phyloP scores from a whole-genome alignment of 2,329 filamentous ascomycete genomes.

The Hymenoscyphus linearis region DNA sequence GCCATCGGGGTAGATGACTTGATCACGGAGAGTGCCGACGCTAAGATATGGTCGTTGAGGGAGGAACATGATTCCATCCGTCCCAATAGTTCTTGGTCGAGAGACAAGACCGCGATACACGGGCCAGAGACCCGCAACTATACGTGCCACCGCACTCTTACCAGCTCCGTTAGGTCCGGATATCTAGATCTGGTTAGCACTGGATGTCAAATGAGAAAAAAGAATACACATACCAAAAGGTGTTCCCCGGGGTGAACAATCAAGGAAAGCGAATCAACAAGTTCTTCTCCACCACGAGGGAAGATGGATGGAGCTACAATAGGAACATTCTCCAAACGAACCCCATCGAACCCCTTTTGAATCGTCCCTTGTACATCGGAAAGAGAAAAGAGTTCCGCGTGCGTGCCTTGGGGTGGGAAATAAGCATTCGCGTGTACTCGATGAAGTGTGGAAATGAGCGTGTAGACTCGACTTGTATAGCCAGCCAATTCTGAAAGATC shows the following conservation, averaged over 20 bases:
- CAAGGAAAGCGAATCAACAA: slow-evolving; percentile 83
- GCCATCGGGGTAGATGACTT: slow-evolving; percentile 96
- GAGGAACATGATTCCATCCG: slow-evolving; percentile 97
- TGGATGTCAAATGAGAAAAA: neutral
- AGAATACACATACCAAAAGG: slow-evolving; percentile 52
- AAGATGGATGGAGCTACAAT: slow-evolving; percentile 84
- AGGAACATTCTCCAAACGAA: slow-evolving; percentile 88
- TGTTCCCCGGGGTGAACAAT: slow-evolving; percentile 89
- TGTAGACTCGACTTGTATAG: slow-evolving; percentile 94
- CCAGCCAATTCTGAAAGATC: slow-evolving; percentile 93
- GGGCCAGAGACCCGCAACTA: slow-evolving; percentile 91
- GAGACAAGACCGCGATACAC: slow-evolving; percentile 91
- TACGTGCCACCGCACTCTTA: slow-evolving; percentile 81
- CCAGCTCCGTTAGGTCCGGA: slow-evolving; percentile 93
- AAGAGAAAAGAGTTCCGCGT: slow-evolving; percentile 79
- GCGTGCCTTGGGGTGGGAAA: slow-evolving; percentile 58
- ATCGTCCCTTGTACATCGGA: slow-evolving; percentile 90
- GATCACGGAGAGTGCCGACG: slow-evolving; percentile 87
- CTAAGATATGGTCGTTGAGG: slow-evolving; percentile 90
- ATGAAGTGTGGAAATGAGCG: slow-evolving; percentile 89
- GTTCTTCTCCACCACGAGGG: slow-evolving; percentile 85
- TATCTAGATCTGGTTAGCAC: slow-evolving; percentile 46
- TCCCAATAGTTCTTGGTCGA: slow-evolving; percentile 71
- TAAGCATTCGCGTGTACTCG: slow-evolving; percentile 90
- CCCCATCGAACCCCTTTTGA: slow-evolving; percentile 91